Evolutionary conservation across 768 basidiomycete species (phyloP).

Genomic region (Trametes maxima): DNA sequence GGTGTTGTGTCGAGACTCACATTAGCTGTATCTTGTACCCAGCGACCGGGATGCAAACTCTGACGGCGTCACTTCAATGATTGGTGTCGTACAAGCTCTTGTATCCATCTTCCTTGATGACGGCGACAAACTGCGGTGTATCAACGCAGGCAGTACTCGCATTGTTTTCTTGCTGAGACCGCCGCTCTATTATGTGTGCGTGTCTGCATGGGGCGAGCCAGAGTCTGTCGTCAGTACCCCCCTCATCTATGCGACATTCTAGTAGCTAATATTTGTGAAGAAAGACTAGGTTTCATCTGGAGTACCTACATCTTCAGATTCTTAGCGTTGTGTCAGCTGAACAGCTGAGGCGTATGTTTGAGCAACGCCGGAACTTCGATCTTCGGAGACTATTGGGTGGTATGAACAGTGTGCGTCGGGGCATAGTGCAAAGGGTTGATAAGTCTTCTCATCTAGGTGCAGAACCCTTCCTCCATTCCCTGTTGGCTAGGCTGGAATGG

Average conservation of each 20-base stretch:
- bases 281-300: slow-evolving; percentile 91
- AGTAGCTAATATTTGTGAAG: slow-evolving; percentile 50
- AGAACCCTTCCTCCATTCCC: slow-evolving; percentile 74
- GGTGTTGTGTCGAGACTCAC: not conserved
- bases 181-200: slow-evolving; percentile 91
- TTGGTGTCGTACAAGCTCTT: slow-evolving; percentile 93
- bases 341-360: slow-evolving; percentile 85
- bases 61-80: slow-evolving; percentile 72
- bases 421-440: not conserved
- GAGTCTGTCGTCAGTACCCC: slow-evolving; percentile 75
- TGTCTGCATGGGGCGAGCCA: slow-evolving; percentile 93
- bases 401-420: slow-evolving; percentile 2
- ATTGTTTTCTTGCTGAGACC: slow-evolving; percentile 87
- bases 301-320: slow-evolving; percentile 94
- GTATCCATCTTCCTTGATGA: slow-evolving; percentile 96
- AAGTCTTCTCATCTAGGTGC: slow-evolving; percentile 55
- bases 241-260: not conserved
- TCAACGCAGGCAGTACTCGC: slow-evolving; percentile 78
- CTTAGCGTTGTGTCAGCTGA: slow-evolving; percentile 85
- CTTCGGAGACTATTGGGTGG: slow-evolving; percentile 72
- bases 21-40: slow-evolving; percentile 33
- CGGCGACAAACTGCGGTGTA: slow-evolving; percentile 80
- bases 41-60: slow-evolving; percentile 56
- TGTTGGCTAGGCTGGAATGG: slow-evolving; percentile 69
- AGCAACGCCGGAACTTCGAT: slow-evolving; percentile 90